phyloP scores from a whole-genome alignment of 2,329 filamentous ascomycete genomes.

The Phaeomoniella chlamydospora region DNA sequence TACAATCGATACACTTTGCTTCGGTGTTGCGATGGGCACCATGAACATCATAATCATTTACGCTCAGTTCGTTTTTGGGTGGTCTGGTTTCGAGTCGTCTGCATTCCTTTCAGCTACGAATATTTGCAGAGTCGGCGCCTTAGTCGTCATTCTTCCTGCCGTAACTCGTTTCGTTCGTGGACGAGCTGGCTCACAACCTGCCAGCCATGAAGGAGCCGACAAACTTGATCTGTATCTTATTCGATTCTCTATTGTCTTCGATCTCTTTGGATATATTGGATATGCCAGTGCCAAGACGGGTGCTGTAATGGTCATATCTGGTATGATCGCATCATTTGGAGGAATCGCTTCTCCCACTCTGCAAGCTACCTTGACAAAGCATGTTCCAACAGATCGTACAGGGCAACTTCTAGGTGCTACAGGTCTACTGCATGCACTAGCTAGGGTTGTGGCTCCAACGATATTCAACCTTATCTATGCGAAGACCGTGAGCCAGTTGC shows the following conservation, averaged over 20 bases:
- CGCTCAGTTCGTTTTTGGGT: constrained; percentile 62
- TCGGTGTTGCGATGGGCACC: constrained; percentile 68
- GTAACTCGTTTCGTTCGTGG: constrained; percentile 61
- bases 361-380: constrained; percentile 76
- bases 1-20: constrained; percentile 64
- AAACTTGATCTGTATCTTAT: constrained; percentile 64
- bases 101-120: constrained; percentile 72
- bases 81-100: constrained; percentile 69
- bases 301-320: constrained; percentile 54
- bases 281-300: constrained; percentile 53
- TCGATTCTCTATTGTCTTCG: constrained; percentile 59
- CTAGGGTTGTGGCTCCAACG: constrained; percentile 63
- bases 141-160: constrained; percentile 61
- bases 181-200: constrained; percentile 11
- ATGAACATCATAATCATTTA: constrained; percentile 77
- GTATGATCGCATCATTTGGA: constrained; percentile 60
- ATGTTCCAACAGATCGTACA: constrained; percentile 67
- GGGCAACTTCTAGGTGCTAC: constrained; percentile 81
- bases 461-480: constrained; percentile 80
- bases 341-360: constrained; percentile 76
- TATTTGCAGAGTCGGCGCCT: constrained; percentile 56
- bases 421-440: constrained; percentile 70
- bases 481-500: constrained; percentile 60
- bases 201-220: constrained; percentile 57
- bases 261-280: constrained; percentile 60